Conservation (phyloP, 1,139 yeast genomes). For the Nakaseomyces nivariensis region DNA sequence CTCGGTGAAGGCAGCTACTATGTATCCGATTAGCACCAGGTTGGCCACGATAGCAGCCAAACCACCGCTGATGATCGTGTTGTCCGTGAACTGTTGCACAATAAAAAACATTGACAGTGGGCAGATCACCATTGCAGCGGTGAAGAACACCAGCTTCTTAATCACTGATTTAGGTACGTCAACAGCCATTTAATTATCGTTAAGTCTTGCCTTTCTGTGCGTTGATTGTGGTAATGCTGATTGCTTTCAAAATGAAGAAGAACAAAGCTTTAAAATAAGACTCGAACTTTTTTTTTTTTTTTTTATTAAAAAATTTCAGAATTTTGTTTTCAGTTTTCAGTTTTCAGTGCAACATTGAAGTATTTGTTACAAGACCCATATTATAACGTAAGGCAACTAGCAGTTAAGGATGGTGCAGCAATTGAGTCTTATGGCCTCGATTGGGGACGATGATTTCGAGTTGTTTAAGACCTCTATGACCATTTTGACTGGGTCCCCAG, state of each 20-base stretch:
- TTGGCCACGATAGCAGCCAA: conserved; percentile 83
- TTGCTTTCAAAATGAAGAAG: no score
- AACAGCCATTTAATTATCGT: conserved; percentile 36
- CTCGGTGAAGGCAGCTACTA: conserved; percentile 79
- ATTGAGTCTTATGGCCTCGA: conserved; percentile 28
- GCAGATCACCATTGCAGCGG: conserved; percentile 76
- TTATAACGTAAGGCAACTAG: no score
- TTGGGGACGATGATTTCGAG: conserved; percentile 26
- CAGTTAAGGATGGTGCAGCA: conserved; percentile 31
- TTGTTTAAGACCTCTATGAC: conserved; percentile 28
- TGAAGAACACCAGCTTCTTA: conserved; percentile 70
- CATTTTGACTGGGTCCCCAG: conserved; percentile 31
- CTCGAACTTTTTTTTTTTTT: no score
- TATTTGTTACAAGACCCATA: no score
- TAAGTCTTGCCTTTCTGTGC: background rate
- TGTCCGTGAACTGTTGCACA: conserved; percentile 44
- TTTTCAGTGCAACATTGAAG: no score
- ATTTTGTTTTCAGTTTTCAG: no score
- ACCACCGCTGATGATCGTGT: conserved; percentile 77
- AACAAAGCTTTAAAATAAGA: no score
- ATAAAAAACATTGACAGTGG: conserved; percentile 70
- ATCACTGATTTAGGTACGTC: conserved; percentile 45
- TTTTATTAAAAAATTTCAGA: no score
- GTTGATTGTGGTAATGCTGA: no score
- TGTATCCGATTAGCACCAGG: conserved; percentile 74